Evolutionary conservation across 2,329 filamentous ascomycete genomes (phyloP).

Genomic region (Lachnellula hyalina): DNA sequence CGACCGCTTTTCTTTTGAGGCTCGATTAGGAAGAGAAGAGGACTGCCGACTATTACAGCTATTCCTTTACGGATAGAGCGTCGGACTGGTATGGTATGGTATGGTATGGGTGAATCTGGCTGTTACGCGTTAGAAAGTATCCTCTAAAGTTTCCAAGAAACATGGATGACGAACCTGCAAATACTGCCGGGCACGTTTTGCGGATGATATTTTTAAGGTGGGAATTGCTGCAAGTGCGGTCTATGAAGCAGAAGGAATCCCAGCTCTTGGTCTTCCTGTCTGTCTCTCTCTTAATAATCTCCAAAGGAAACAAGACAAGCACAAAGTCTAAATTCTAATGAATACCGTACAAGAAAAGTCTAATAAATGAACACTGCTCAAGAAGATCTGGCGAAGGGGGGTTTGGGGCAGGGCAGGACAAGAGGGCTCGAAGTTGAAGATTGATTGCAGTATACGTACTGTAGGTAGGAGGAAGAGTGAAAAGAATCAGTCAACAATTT

Average conservation of each 20-base stretch:
- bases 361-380: slow-evolving; percentile 14
- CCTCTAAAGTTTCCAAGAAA: not conserved
- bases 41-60: too few species aligned
- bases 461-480: slow-evolving; percentile 2
- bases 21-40: too few species aligned
- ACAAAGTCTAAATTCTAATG: slow-evolving; percentile 12
- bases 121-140: not conserved
- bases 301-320: slow-evolving; percentile 9
- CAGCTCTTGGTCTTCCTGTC: slow-evolving; percentile 30
- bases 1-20: too few species aligned
- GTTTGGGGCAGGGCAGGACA: slow-evolving; percentile 5
- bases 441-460: slow-evolving; percentile 5
- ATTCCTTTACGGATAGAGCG: too few species aligned
- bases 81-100: not conserved
- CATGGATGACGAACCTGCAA: not conserved
- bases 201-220: not conserved
- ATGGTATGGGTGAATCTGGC: not conserved
- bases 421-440: too few species aligned
- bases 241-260: slow-evolving; percentile 18
- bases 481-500: slow-evolving; percentile 1
- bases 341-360: slow-evolving; percentile 10
- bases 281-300: slow-evolving; percentile 7
- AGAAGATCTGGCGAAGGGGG: slow-evolving; percentile 11
- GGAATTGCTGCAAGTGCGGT: not conserved
- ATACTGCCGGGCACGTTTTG: not conserved